Percentiles rank a stretch among this genome's conserved stretches.
Evolutionary conservation across 2,329 filamentous ascomycete species (phyloP).

Genomic region (Clarireedia hainanense): DNA sequence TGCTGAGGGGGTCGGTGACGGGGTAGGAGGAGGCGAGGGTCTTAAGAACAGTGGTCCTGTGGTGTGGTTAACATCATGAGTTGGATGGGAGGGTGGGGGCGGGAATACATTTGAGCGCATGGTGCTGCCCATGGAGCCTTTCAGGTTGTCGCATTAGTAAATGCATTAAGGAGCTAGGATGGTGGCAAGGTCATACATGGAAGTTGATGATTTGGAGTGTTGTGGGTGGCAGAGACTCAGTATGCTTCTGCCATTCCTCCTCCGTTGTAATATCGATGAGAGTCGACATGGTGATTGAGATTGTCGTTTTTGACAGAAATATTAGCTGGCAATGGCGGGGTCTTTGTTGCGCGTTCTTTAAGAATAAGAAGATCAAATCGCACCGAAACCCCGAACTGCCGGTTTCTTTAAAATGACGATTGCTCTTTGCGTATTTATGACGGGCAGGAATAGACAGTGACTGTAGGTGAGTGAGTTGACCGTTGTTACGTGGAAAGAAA

Average conservation of each 20-base stretch:
- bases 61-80: neutral
- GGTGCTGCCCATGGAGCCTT: conserved; percentile 86
- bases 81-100: conserved; percentile 59
- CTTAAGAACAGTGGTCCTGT: conserved; percentile 82
- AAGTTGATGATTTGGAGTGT: conserved; percentile 84
- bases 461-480: neutral
- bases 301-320: neutral
- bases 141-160: conserved; percentile 3
- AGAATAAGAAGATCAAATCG: neutral
- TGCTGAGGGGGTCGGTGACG: conserved; percentile 46
- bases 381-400: too few relatives aligned
- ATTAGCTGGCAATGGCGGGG: neutral
- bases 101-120: conserved; percentile 13
- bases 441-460: too few relatives aligned
- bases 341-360: conserved; percentile 1
- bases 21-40: conserved; percentile 66
- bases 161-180: neutral
- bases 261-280: conserved; percentile 71
- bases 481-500: neutral
- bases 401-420: too few relatives aligned
- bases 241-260: conserved; percentile 62
- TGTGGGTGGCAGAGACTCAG: conserved; percentile 56
- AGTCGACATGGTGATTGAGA: conserved; percentile 54
- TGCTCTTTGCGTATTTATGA: too few relatives aligned
- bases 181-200: conserved; percentile 39